phyloP scores from a whole-genome alignment of 169 alveolate species.

The Eimeria necatrix region DNA sequence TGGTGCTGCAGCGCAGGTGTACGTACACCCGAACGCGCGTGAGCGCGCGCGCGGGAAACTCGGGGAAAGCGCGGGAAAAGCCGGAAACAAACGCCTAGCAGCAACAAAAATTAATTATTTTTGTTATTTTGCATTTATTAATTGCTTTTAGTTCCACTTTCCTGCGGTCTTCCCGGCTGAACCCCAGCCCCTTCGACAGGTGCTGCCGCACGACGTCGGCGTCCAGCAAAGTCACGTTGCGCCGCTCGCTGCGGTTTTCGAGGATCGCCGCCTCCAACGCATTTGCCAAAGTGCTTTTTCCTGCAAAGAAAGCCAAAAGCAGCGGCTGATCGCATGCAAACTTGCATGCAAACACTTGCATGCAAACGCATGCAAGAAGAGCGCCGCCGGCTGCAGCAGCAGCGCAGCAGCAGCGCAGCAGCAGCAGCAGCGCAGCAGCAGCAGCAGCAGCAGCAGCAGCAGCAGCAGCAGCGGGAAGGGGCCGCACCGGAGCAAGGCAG shows the following conservation, averaged over 20 bases:
- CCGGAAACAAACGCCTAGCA: background rate
- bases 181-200: conserved; percentile 78
- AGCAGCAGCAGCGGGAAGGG: conserved; percentile 11
- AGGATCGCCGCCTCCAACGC: conserved; percentile 76
- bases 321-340: too few species aligned
- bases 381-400: too few species aligned
- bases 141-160: background rate
- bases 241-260: conserved; percentile 69
- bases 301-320: conserved; percentile 41
- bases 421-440: too few species aligned
- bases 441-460: conserved; percentile 4
- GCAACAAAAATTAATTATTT: background rate
- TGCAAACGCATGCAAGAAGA: too few species aligned
- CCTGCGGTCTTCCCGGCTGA: conserved; percentile 77
- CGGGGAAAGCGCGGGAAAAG: background rate
- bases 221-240: conserved; percentile 80
- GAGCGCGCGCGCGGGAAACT: background rate
- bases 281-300: conserved; percentile 84
- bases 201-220: conserved; percentile 83
- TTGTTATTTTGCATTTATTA: background rate
- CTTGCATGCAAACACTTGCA: too few species aligned
- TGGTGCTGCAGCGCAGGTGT: conserved; percentile 45
- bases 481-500: conserved; percentile 82
- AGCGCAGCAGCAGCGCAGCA: too few species aligned
- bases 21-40: background rate